Conservation (phyloP, 345 rosid genomes). For the Eucalyptus sideroxylon region DNA sequence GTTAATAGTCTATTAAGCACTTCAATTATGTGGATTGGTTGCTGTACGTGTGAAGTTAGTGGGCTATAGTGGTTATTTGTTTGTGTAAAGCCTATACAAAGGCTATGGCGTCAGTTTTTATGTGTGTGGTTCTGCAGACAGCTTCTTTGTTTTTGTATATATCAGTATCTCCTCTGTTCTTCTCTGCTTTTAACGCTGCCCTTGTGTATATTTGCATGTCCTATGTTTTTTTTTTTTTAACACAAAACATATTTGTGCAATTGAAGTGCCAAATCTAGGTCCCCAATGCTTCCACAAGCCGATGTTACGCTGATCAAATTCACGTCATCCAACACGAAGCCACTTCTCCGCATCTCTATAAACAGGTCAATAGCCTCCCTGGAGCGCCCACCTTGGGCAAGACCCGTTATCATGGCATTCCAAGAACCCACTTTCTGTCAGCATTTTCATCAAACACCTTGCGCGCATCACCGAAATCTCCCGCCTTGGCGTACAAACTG, state of each 20-base stretch:
- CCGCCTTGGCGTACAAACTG: slow-evolving; percentile 30
- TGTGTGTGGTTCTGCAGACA: too few species aligned
- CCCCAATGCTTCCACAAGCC: slow-evolving; percentile 67
- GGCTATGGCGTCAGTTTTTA: too few species aligned
- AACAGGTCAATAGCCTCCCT: slow-evolving; percentile 52
- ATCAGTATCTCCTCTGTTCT: too few species aligned
- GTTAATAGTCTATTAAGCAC: too few species aligned
- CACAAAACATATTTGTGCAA: slow-evolving; percentile 45
- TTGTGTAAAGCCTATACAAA: too few species aligned
- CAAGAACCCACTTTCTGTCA: slow-evolving; percentile 73
- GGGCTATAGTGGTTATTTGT: too few species aligned
- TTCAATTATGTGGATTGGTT: too few species aligned
- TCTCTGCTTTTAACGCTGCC: too few species aligned
- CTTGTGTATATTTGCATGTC: too few species aligned
- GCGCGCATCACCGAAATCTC: slow-evolving; percentile 33
- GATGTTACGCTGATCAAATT: slow-evolving; percentile 68
- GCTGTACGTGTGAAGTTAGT: too few species aligned
- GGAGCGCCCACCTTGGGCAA: slow-evolving; percentile 41
- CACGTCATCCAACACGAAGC: slow-evolving; percentile 65
- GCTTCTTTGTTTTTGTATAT: too few species aligned
- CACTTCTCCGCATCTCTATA: slow-evolving; percentile 34
- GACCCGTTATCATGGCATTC: slow-evolving; percentile 72
- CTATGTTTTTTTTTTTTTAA: too few species aligned
- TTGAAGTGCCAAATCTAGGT: slow-evolving; percentile 52
- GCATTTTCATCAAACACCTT: slow-evolving; percentile 68